Evolutionary conservation across 306 rosid genomes (phyloP), one percentile per base, ranked within the genome.

Genomic region (Cucumis sativus): DNA sequence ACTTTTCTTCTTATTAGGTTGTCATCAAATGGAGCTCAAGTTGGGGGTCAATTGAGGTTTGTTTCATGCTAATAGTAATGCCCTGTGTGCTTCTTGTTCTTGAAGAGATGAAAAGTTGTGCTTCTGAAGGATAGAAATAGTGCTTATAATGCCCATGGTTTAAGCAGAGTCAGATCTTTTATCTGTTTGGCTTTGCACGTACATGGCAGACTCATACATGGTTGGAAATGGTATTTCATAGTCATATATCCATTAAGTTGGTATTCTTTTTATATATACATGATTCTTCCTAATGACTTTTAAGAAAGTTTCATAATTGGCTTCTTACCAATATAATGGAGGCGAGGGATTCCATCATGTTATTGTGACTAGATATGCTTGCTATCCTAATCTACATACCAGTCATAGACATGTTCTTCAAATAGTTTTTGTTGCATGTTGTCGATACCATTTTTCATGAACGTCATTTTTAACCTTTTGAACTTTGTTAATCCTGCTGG

Each of bases 41-140:
- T 25, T 70, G 87, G 97, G 80, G 90, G 84, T 85, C 96, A 94
- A 79, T 84, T 94, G 69, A 91, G 98, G 98, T 94, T 78, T 75
- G 85, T 80, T 72, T 45, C 17, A 37, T 63, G 76, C 62, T 57
- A 17, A 3, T 35, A 15, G n/a, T 4, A 12, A 63, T 47, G 20
- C 7, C 28, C 28, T 21, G 0, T 56, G 17, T 62, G 47, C 62
- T 21, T 59, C 6, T 25, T 18, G 30, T 52, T 54, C 30, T 56
- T 30, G 49, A 17, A 17, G 63, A 45, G 57, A 11, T 45, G 33
- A 30, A 39, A 61, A 66, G 72, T n/a, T 3, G 41, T 45, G 9
- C 30, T 35, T 51, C 57, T 11, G 75, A 41, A n/a, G 23, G 41
- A 37, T 9, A 73, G 15, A 67, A 74, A 39, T 16, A 52, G 47